Conservation (phyloP, 768 basidiomycete genomes). For the Amylocystis lapponica region DNA sequence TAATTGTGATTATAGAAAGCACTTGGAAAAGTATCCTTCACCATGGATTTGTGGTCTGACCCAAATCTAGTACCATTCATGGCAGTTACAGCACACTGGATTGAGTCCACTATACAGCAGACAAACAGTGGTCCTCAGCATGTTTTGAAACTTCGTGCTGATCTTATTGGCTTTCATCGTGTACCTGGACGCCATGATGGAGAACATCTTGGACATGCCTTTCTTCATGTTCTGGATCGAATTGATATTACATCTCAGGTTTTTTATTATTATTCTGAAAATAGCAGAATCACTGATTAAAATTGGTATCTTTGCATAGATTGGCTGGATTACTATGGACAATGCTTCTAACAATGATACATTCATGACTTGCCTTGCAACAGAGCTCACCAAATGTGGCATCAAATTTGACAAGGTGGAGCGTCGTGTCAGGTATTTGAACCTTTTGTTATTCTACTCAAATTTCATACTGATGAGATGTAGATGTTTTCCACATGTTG, state of each 20-base stretch:
- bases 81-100: conserved; percentile 40
- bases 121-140: not conserved
- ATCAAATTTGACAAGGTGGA: conserved; percentile 16
- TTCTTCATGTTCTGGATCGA: conserved; percentile 27
- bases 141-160: conserved; percentile 19
- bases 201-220: conserved; percentile 29
- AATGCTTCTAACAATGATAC: conserved; percentile 24
- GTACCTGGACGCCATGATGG: conserved; percentile 35
- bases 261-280: conserved; percentile 7
- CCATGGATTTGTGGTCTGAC: conserved; percentile 31
- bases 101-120: conserved; percentile 13
- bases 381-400: not conserved
- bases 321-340: conserved; percentile 32
- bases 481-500: conserved; percentile 17
- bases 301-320: conserved; percentile 19
- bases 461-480: too few relatives aligned
- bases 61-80: conserved; percentile 31
- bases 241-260: conserved; percentile 24
- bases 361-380: conserved; percentile 14
- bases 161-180: conserved; percentile 32
- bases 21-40: conserved; percentile 31
- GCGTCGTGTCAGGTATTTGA: conserved; percentile 12
- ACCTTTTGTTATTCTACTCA: not conserved
- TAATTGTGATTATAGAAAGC: conserved; percentile 16
- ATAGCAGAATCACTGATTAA: not conserved